Evolutionary conservation across 306 rosid species (phyloP).

Genomic region (Alnus rubra): DNA sequence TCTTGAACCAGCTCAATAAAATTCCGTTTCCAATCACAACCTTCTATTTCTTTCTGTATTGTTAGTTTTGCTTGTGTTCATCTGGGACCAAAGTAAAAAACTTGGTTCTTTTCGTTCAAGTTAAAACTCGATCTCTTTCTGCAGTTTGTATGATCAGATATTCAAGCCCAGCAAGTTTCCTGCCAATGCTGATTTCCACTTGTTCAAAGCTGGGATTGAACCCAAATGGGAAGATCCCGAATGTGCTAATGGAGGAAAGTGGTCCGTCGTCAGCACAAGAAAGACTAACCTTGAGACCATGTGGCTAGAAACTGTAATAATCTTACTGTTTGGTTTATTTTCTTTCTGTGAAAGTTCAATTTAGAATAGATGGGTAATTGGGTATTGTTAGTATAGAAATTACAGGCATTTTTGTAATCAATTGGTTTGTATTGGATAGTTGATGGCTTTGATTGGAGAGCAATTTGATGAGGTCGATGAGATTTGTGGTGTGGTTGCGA

Average conservation of each 20-base stretch:
- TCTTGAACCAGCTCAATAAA: neutral
- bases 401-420: neutral
- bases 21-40: neutral
- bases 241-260: slow-evolving; percentile 94
- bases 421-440: slow-evolving; percentile 38
- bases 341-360: neutral
- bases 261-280: slow-evolving; percentile 62
- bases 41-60: neutral
- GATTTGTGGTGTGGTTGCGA: slow-evolving; percentile 93
- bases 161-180: slow-evolving; percentile 86
- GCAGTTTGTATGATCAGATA: slow-evolving; percentile 79
- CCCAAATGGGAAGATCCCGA: slow-evolving; percentile 99
- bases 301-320: slow-evolving; percentile 96
- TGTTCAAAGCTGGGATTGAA: slow-evolving; percentile 85
- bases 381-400: neutral
- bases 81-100: neutral
- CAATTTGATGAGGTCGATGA: slow-evolving; percentile 89
- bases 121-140: slow-evolving; percentile 6
- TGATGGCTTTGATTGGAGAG: slow-evolving; percentile 97
- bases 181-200: slow-evolving; percentile 66
- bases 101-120: neutral
- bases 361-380: neutral
- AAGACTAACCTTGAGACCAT: slow-evolving; percentile 67
- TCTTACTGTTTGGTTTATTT: neutral
- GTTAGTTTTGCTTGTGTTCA: neutral